These are phyloP conservation scores for Rhexocercosporidium sp. DNA, from an alignment of 2,329 filamentous ascomycete species.

Conservation along the genomic window DNA sequence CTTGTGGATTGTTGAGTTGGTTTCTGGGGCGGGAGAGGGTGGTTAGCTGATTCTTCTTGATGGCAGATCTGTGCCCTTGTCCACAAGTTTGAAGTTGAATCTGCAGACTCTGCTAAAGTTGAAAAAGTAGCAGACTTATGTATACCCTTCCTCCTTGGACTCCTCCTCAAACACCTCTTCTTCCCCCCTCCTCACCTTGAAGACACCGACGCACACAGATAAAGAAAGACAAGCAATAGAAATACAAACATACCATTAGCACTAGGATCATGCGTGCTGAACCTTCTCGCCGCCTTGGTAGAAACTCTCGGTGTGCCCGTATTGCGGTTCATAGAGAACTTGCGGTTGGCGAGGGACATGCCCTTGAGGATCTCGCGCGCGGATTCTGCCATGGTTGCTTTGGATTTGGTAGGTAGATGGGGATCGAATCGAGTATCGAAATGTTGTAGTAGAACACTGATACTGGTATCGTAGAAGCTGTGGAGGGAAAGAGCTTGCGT, in stretches of 20 bases:
- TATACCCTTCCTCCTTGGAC: too few relatives aligned
- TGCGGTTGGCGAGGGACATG: constrained; percentile 57
- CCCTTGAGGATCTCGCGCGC: constrained; percentile 7
- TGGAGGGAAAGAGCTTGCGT: neutral
- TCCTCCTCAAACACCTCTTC: too few relatives aligned
- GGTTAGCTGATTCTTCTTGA: constrained; percentile 3
- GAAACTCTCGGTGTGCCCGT: constrained; percentile 63
- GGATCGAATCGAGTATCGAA: neutral
- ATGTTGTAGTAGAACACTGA: too few relatives aligned
- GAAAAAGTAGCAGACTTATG: neutral
- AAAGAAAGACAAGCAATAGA: constrained; percentile 15
- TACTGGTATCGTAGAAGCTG: too few relatives aligned
- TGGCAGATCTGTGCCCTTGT: neutral
- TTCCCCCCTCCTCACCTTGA: neutral
- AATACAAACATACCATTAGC: constrained; percentile 54
- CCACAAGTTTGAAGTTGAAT: neutral
- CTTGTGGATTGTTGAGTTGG: constrained; percentile 81
- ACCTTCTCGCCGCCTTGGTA: constrained; percentile 51
- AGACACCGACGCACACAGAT: neutral
- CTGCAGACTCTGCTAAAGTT: neutral
- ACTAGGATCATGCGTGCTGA: constrained; percentile 63
- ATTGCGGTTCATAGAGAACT: constrained; percentile 71
- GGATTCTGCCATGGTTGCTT: constrained; percentile 21
- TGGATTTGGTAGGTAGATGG: neutral
- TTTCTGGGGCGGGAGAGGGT: constrained; percentile 60